These are phyloP conservation scores for Dioscorea dumetorum DNA, from an alignment of 106 monocot species.

Conservation along the genomic window DNA sequence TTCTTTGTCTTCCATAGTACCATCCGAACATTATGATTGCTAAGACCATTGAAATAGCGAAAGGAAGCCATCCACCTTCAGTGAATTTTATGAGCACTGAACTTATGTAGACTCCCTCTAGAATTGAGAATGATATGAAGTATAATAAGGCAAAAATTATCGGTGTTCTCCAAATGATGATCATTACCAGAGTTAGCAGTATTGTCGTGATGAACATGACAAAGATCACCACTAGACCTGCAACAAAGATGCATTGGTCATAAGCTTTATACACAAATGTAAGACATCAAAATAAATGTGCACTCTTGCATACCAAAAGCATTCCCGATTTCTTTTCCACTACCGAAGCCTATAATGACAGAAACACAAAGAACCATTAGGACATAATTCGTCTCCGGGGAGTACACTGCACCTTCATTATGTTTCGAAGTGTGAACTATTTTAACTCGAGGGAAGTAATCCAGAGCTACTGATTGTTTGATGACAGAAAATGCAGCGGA, in stretches of 20 bases:
- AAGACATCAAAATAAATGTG: no score
- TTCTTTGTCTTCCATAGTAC: slow-evolving; percentile 66
- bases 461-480: slow-evolving; percentile 59
- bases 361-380: slow-evolving; percentile 70
- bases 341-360: slow-evolving; percentile 55
- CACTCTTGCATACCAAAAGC: slow-evolving; percentile 50
- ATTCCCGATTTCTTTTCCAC: slow-evolving; percentile 71
- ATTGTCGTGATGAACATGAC: slow-evolving; percentile 91
- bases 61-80: slow-evolving; percentile 77
- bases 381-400: slow-evolving; percentile 70
- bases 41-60: slow-evolving; percentile 54
- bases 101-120: slow-evolving; percentile 60
- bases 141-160: slow-evolving; percentile 27
- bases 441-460: slow-evolving; percentile 75
- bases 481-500: slow-evolving; percentile 85
- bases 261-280: no score
- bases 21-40: slow-evolving; percentile 65
- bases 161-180: slow-evolving; percentile 60
- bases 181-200: slow-evolving; percentile 66
- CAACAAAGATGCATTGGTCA: background rate
- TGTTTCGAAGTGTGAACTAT: slow-evolving; percentile 61
- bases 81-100: slow-evolving; percentile 57
- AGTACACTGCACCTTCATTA: slow-evolving; percentile 80
- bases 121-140: slow-evolving; percentile 34
- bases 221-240: slow-evolving; percentile 78